Conservation (phyloP, 164 flowering plant genomes). For the Berberis thunbergii region DNA sequence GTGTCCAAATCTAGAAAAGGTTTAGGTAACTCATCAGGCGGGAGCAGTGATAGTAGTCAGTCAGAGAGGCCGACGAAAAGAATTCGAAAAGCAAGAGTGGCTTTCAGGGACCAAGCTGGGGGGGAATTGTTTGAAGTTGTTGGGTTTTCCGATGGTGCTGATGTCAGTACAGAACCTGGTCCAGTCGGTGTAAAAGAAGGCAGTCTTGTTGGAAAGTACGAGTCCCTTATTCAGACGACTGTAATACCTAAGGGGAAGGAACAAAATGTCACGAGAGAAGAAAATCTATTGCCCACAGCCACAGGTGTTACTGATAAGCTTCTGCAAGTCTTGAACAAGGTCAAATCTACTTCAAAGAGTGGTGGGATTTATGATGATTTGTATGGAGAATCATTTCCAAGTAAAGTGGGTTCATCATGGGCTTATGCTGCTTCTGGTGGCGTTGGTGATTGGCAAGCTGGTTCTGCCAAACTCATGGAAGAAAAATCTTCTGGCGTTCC, state of each 20-base stretch:
- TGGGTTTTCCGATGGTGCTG: conserved; percentile 90
- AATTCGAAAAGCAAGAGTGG: conserved; percentile 50
- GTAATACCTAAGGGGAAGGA: conserved; percentile 90
- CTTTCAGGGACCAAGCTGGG: conserved; percentile 86
- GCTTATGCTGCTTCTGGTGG: conserved; percentile 44
- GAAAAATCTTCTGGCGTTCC: conserved; percentile 14
- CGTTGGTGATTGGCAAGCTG: conserved; percentile 19
- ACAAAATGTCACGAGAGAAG: conserved; percentile 34
- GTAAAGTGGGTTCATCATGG: conserved; percentile 84
- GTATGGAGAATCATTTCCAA: conserved; percentile 70
- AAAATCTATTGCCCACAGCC: conserved; percentile 19
- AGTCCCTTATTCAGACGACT: conserved; percentile 77
- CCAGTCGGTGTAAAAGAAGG: conserved; percentile 96
- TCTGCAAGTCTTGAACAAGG: conserved; percentile 68
- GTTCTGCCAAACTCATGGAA: conserved; percentile 23
- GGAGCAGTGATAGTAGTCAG: conserved; percentile 14
- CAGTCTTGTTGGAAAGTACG: conserved; percentile 96
- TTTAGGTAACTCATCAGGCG: conserved; percentile 15
- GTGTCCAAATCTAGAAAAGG: conserved; percentile 14
- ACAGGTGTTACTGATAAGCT: conserved; percentile 80
- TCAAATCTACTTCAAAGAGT: conserved; percentile 53
- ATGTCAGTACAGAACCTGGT: conserved; percentile 94
- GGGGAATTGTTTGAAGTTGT: conserved; percentile 88
- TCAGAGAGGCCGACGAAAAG: conserved; percentile 56
- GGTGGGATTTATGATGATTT: conserved; percentile 78